Percentiles rank a stretch among this genome's conserved stretches.
Evolutionary conservation across 805 yeast genomes (phyloP).

Genomic region (Wickerhamomyces silvicola): DNA sequence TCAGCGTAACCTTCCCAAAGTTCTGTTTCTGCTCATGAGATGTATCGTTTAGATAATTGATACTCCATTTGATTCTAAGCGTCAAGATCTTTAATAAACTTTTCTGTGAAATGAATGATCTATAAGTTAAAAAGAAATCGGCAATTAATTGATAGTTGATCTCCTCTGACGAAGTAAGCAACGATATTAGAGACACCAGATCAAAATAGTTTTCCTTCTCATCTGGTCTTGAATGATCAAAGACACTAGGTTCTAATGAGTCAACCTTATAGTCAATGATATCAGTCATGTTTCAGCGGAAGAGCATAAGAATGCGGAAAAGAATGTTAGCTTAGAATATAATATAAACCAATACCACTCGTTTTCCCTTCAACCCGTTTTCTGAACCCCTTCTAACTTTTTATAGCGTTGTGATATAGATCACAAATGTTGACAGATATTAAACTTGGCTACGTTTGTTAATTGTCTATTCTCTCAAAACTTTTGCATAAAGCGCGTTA

Average conservation of each 20-base stretch:
- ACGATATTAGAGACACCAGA: slow-evolving; percentile 12
- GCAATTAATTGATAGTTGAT: slow-evolving; percentile 72
- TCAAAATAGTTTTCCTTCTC: slow-evolving; percentile 7
- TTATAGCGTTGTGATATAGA: too few species aligned
- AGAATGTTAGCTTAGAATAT: too few species aligned
- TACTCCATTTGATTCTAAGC: slow-evolving; percentile 68
- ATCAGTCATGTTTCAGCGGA: slow-evolving; percentile 12
- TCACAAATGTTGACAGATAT: too few species aligned
- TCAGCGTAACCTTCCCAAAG: slow-evolving; percentile 58
- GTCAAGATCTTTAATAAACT: slow-evolving; percentile 56
- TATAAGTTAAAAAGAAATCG: slow-evolving; percentile 81
- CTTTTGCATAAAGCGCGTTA: too few species aligned
- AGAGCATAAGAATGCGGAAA: too few species aligned
- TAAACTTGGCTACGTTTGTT: too few species aligned
- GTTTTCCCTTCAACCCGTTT: too few species aligned
- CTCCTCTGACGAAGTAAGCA: slow-evolving; percentile 17
- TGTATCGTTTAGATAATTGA: slow-evolving; percentile 29
- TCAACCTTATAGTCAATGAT: slow-evolving; percentile 11
- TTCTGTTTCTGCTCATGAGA: slow-evolving; percentile 27
- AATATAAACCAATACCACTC: too few species aligned
- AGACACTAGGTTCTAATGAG: slow-evolving; percentile 5
- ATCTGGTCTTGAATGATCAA: slow-evolving; percentile 6
- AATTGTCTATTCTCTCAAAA: too few species aligned
- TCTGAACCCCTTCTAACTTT: too few species aligned
- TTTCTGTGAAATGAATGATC: slow-evolving; percentile 58